Conservation (phyloP, 768 basidiomycete genomes). For the Lentinula raphanica region DNA sequence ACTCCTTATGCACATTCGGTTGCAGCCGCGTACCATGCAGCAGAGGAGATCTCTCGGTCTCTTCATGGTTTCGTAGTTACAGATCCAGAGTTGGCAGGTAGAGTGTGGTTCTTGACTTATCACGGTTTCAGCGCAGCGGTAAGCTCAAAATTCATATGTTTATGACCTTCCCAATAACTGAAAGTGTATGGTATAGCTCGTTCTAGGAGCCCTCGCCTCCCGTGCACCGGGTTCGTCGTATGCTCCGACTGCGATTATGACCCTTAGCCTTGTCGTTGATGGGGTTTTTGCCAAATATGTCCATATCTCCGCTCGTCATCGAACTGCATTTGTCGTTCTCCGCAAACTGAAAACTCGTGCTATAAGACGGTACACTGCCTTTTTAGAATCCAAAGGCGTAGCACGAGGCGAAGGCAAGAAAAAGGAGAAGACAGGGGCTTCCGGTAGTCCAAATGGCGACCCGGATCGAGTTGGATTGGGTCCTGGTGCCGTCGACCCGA, state of each 20-base stretch:
- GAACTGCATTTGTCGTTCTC: constrained; percentile 1
- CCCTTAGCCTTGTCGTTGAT: constrained; percentile 2
- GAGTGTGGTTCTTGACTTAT: constrained; percentile 8
- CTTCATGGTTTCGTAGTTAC: not conserved
- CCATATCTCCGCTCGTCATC: constrained; percentile 1
- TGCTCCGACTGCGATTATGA: constrained; percentile 4
- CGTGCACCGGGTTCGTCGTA: not conserved
- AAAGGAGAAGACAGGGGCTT: not conserved
- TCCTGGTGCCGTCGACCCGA: not conserved
- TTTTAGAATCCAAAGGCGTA: not conserved
- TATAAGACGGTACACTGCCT: not conserved
- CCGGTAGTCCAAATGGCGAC: not conserved
- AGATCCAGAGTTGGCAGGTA: not conserved
- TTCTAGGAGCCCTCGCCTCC: not conserved
- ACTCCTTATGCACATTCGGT: constrained; percentile 3
- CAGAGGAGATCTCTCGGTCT: not conserved
- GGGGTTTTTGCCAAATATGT: constrained; percentile 3
- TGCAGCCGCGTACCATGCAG: not conserved
- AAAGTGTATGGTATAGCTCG: not conserved
- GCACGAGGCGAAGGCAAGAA: not conserved
- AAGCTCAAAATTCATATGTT: not conserved
- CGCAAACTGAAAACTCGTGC: constrained; percentile 3
- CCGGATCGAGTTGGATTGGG: not conserved
- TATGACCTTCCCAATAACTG: not conserved
- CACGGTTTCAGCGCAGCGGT: constrained; percentile 7